Percentiles rank a stretch among this genome's conserved stretches.
These are phyloP conservation scores for Hericium alpestre DNA, from an alignment of 768 basidiomycete species.

Conservation along the genomic window DNA sequence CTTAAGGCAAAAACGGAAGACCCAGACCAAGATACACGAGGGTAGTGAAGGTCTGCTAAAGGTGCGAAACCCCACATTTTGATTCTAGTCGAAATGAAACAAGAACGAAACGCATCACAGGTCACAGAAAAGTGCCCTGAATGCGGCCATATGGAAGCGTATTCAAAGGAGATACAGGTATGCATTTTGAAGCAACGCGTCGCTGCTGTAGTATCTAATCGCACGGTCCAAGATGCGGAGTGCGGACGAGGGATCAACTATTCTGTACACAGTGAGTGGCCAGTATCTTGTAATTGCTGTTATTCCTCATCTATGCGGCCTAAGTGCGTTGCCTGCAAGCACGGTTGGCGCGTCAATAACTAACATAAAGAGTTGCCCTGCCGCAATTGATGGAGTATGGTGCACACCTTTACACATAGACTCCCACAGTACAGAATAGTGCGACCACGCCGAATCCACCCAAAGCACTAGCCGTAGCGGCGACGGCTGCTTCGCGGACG, in stretches of 20 bases:
- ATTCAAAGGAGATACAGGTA: slow-evolving; percentile 83
- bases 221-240: slow-evolving; percentile 52
- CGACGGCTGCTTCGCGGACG: slow-evolving; percentile 58
- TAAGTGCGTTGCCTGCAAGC: slow-evolving; percentile 66
- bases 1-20: slow-evolving; percentile 79
- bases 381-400: slow-evolving; percentile 57
- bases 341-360: slow-evolving; percentile 79
- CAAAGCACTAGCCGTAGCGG: slow-evolving; percentile 61
- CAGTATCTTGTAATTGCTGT: background rate
- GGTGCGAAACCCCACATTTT: slow-evolving; percentile 27
- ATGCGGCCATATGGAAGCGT: slow-evolving; percentile 79
- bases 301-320: slow-evolving; percentile 7
- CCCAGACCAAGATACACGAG: slow-evolving; percentile 73
- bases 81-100: background rate
- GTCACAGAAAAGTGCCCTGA: slow-evolving; percentile 83
- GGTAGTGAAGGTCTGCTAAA: slow-evolving; percentile 53
- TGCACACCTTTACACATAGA: slow-evolving; percentile 50
- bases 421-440: slow-evolving; percentile 77
- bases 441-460: slow-evolving; percentile 86
- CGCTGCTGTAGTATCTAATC: background rate
- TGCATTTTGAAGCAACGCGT: slow-evolving; percentile 12
- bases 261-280: slow-evolving; percentile 78
- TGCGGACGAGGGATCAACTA: slow-evolving; percentile 90
- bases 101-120: slow-evolving; percentile 27
- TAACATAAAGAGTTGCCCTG: slow-evolving; percentile 29